phyloP scores from a whole-genome alignment of 495 filamentous ascomycete species.

The Geopyxis carbonaria region DNA sequence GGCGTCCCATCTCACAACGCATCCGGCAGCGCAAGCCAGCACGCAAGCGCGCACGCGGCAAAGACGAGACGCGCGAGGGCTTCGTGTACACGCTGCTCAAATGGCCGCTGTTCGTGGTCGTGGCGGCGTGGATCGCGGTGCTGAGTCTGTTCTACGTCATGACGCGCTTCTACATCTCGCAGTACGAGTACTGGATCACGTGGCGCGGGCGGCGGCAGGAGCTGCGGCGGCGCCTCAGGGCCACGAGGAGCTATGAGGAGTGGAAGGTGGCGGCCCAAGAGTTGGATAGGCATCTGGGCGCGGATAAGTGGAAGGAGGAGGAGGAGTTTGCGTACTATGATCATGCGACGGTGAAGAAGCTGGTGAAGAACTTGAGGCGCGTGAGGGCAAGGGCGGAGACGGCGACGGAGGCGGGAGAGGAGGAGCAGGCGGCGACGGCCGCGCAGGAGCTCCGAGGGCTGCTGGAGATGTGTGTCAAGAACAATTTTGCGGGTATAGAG shows the following conservation, averaged over 20 bases:
- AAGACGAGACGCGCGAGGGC: constrained; percentile 87
- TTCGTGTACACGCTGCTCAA: constrained; percentile 75
- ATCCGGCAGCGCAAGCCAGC: constrained; percentile 32
- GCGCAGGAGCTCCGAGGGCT: constrained; percentile 57
- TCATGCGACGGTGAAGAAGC: constrained; percentile 56
- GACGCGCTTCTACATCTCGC: constrained; percentile 73
- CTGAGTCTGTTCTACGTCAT: constrained; percentile 49
- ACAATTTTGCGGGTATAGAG: constrained; percentile 91
- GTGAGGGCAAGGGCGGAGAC: constrained; percentile 40
- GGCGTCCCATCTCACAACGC: constrained; percentile 58
- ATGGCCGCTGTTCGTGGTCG: constrained; percentile 71
- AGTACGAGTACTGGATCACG: constrained; percentile 64
- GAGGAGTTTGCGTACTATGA: constrained; percentile 96
- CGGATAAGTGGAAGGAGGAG: constrained; percentile 65
- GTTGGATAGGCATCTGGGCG: constrained; percentile 68
- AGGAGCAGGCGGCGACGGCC: constrained; percentile 30
- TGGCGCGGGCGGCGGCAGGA: constrained; percentile 57
- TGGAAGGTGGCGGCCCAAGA: constrained; percentile 64
- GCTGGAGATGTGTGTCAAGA: constrained; percentile 84
- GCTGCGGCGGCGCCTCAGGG: constrained; percentile 50
- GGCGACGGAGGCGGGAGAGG: constrained; percentile 28
- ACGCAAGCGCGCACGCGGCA: constrained; percentile 31
- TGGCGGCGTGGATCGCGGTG: constrained; percentile 61
- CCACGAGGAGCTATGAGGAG: constrained; percentile 55
- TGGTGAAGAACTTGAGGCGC: constrained; percentile 53